Evolutionary conservation across 78 protist genomes (phyloP).

Genomic region (Dictyostelium purpureum): DNA sequence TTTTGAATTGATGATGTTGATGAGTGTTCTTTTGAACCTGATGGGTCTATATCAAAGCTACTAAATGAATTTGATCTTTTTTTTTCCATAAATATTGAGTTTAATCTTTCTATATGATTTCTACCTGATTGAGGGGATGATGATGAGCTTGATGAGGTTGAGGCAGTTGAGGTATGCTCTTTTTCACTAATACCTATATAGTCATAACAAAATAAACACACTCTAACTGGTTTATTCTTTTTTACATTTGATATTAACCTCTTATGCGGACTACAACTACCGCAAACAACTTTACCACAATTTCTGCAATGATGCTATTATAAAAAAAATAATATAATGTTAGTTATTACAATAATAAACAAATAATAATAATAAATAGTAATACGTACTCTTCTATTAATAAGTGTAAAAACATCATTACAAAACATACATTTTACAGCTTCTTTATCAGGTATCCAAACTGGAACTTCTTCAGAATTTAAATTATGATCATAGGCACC

Average conservation of each 20-base stretch:
- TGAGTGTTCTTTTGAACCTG: too few relatives aligned
- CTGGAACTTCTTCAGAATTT: slow-evolving; percentile 50
- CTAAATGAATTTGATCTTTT: neutral
- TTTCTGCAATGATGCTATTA: slow-evolving; percentile 84
- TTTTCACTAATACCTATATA: slow-evolving; percentile 39
- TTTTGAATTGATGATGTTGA: neutral
- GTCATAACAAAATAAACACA: slow-evolving; percentile 66
- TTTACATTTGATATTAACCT: slow-evolving; percentile 13
- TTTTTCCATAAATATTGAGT: neutral
- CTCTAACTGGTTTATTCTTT: slow-evolving; percentile 55
- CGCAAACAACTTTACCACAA: slow-evolving; percentile 84
- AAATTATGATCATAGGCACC: neutral
- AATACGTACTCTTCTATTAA: slow-evolving; percentile 76
- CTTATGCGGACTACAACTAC: slow-evolving; percentile 57
- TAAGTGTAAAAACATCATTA: slow-evolving; percentile 62
- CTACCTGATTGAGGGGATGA: neutral
- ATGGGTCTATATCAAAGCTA: neutral
- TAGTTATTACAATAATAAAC: too few relatives aligned
- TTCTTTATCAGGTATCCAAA: slow-evolving; percentile 79
- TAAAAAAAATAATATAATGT: too few relatives aligned
- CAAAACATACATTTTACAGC: slow-evolving; percentile 75
- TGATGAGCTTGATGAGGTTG: neutral
- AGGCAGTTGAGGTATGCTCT: neutral
- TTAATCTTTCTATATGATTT: neutral
- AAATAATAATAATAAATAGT: too few relatives aligned